Evolutionary conservation across 202 grass and related monocot species (phyloP).

Genomic region (Carex arenaria): DNA sequence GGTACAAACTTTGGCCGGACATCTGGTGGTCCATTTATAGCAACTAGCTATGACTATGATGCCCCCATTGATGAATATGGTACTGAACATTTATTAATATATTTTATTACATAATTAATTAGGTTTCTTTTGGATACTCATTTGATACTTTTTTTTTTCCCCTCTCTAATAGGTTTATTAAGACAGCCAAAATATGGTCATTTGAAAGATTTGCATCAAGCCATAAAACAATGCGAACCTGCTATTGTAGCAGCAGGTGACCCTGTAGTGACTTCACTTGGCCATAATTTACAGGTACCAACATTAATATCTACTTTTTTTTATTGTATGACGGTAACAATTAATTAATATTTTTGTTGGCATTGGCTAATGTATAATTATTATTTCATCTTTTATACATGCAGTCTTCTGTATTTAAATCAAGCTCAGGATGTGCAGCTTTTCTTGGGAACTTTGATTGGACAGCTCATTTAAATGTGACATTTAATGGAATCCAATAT

Average conservation of each 20-base stretch:
- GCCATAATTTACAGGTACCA: slow-evolving; percentile 65
- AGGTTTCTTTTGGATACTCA: neutral
- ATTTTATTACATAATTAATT: neutral
- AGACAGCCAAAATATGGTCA: slow-evolving; percentile 97
- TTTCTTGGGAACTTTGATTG: slow-evolving; percentile 82
- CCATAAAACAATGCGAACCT: slow-evolving; percentile 85
- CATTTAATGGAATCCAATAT: slow-evolving; percentile 85
- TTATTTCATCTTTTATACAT: slow-evolving; percentile 27
- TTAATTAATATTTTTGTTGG: slow-evolving; percentile 13
- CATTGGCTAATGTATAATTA: slow-evolving; percentile 28
- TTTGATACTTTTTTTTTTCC: neutral
- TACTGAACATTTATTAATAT: slow-evolving; percentile 20
- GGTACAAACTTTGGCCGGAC: slow-evolving; percentile 92
- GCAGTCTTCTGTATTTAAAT: slow-evolving; percentile 77
- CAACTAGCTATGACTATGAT: slow-evolving; percentile 96
- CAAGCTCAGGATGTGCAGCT: slow-evolving; percentile 62
- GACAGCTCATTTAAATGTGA: slow-evolving; percentile 50
- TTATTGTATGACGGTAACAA: neutral
- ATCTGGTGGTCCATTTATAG: slow-evolving; percentile 88
- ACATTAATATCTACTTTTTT: neutral
- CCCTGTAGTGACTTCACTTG: slow-evolving; percentile 70
- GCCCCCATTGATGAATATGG: slow-evolving; percentile 95
- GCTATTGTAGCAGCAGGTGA: slow-evolving; percentile 59
- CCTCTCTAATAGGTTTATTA: slow-evolving; percentile 56
- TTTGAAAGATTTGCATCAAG: slow-evolving; percentile 81